Evolutionary conservation across 2,329 filamentous ascomycete genomes (phyloP), one percentile per base, ranked within the genome.

Genomic region (Xylariaceae sp.): DNA sequence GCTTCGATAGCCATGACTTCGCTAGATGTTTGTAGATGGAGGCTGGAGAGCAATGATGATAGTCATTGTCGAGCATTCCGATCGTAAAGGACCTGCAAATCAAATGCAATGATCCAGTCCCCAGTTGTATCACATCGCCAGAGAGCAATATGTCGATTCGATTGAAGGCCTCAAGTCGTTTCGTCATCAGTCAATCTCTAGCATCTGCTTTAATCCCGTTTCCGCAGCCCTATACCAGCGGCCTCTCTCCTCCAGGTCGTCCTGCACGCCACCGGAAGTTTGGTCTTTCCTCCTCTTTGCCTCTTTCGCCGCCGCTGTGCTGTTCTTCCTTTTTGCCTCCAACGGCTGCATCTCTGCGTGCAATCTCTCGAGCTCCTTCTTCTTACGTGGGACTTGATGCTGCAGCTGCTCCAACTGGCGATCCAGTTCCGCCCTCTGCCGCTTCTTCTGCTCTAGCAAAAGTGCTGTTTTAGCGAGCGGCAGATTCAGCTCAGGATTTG

Each of bases 181-280:
- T 15, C n/a, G 16, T 49, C 38, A 57, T 15, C 37, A 24, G 9
- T 50, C 44, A 15, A 81, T 67, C 49, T 81, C 79, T 51, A 89
- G 58, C 64, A 86, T 79, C 44, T 76, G 72, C 56, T 68, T 79
- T 60, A 89, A 61, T 11, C 71, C 74, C 8, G 68, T 66, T 57
- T 89, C 85, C n/a, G 79, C 80, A 15, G 81, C 82, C 50, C 79
- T 76, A 65, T 82, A 81, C 87, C 87, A 91, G 50, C 85, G 71
- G 4, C 83, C 87, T 52, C 81, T 75, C 62, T 87, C 83, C 60
- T 90, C 87, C 24, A 89, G 62, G 54, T 90, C 85, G 53, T 89
- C 85, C 13, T 79, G 78, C 32, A 81, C 77, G 4, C 82, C 83
- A 4, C 79, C 78, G 7, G 82, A 66, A 8, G 80, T 74, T 9